Evolutionary conservation across 495 filamentous ascomycete genomes (phyloP).

Genomic region (Aspergillus taichungensis): DNA sequence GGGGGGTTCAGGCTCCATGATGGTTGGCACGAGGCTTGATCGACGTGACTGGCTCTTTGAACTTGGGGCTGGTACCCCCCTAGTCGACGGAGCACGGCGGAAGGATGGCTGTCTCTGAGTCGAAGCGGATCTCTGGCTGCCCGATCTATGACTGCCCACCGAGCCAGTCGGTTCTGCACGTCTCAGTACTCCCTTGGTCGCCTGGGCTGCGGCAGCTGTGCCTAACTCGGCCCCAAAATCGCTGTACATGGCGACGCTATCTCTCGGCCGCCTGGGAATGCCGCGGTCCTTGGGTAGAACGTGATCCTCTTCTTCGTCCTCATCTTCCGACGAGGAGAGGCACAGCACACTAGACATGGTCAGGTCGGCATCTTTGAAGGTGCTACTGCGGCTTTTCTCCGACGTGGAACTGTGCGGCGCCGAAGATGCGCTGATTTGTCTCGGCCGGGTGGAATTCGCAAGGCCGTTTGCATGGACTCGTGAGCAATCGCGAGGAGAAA

Average conservation of each 20-base stretch:
- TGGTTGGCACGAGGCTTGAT: constrained; percentile 26
- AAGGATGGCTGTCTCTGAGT: constrained; percentile 10
- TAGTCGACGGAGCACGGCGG: constrained; percentile 16
- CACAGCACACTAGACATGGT: constrained; percentile 45
- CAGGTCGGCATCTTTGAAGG: constrained; percentile 38
- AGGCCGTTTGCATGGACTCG: constrained; percentile 1
- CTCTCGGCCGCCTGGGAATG: constrained; percentile 14
- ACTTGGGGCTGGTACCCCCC: constrained; percentile 16
- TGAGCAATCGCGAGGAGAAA: constrained; percentile 12
- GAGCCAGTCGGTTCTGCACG: constrained; percentile 24
- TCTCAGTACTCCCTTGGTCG: constrained; percentile 20
- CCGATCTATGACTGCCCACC: constrained; percentile 23
- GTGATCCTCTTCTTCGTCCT: constrained; percentile 31
- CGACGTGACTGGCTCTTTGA: constrained; percentile 22
- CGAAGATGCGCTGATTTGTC: constrained; percentile 7
- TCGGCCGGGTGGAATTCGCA: constrained; percentile 9
- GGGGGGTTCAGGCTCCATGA: constrained; percentile 24
- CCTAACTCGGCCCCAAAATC: constrained; percentile 35
- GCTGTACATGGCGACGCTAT: constrained; percentile 31
- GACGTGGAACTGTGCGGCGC: constrained; percentile 18
- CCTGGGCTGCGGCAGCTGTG: constrained; percentile 30
- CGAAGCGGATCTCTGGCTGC: background rate
- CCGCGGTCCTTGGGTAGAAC: constrained; percentile 8
- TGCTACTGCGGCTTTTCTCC: constrained; percentile 36
- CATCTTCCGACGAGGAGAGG: constrained; percentile 50